A percentile compares a stretch with the other conserved stretches of the same genome.
These are phyloP conservation scores for Corynascus novoguineensis DNA, from an alignment of 495 filamentous ascomycete species.

Conservation along the genomic window DNA sequence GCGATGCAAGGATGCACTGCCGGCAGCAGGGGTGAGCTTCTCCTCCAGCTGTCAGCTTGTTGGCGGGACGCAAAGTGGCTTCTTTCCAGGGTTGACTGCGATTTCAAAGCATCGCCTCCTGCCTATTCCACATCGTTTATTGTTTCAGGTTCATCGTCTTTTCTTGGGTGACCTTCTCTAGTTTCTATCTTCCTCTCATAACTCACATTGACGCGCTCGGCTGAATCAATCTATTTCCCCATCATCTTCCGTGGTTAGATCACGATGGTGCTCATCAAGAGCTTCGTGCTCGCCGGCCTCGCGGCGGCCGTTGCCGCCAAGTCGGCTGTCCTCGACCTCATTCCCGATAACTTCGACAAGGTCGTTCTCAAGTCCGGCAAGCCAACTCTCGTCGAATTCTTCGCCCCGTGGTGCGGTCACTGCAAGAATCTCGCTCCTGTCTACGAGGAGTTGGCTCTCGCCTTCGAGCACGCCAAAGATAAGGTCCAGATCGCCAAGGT, in stretches of 20 bases:
- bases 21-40: slow-evolving; percentile 8
- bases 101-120: slow-evolving; percentile 30
- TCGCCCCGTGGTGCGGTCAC: slow-evolving; percentile 97
- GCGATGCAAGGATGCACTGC: neutral
- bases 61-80: slow-evolving; percentile 31
- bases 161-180: slow-evolving; percentile 4
- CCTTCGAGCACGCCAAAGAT: slow-evolving; percentile 66
- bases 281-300: slow-evolving; percentile 47
- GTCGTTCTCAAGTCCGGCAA: slow-evolving; percentile 87
- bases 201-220: slow-evolving; percentile 4
- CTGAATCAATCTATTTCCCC: neutral
- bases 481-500: slow-evolving; percentile 92
- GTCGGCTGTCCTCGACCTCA: slow-evolving; percentile 75
- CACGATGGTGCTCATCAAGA: slow-evolving; percentile 49
- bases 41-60: slow-evolving; percentile 12
- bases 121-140: slow-evolving; percentile 12
- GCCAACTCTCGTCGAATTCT: slow-evolving; percentile 97
- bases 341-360: slow-evolving; percentile 82
- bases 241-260: slow-evolving; percentile 2
- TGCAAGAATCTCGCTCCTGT: slow-evolving; percentile 95
- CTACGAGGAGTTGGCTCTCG: slow-evolving; percentile 84
- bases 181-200: neutral
- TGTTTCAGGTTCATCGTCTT: neutral
- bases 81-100: slow-evolving; percentile 25
- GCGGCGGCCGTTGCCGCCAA: slow-evolving; percentile 44